Evolutionary conservation across 208 protist species (phyloP).

Genomic region (Wallacemonas sp.): DNA sequence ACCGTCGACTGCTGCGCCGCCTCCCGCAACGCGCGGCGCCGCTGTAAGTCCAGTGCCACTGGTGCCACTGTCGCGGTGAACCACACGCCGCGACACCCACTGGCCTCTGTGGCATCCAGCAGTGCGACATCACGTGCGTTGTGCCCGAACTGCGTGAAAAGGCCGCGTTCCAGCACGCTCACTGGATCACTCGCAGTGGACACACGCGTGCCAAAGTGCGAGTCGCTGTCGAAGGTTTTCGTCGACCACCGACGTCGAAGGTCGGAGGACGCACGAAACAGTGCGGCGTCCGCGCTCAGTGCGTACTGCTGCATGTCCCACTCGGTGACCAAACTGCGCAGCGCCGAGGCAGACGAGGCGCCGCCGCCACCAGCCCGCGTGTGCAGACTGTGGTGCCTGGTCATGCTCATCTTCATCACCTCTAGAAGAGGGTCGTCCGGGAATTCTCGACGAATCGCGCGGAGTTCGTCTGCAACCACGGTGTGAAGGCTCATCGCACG

Average conservation of each 20-base stretch:
- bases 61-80: conserved; percentile 65
- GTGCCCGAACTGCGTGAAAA: background rate
- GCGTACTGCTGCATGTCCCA: conserved; percentile 86
- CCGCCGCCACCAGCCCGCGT: background rate
- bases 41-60: conserved; percentile 30
- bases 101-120: conserved; percentile 17
- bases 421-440: conserved; percentile 52
- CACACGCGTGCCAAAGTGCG: background rate
- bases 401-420: conserved; percentile 43
- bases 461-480: conserved; percentile 38
- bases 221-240: too few species aligned
- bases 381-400: conserved; percentile 21
- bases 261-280: conserved; percentile 43
- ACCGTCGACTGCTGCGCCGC: conserved; percentile 2
- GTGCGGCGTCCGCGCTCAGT: conserved; percentile 53
- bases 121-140: background rate
- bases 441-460: conserved; percentile 40
- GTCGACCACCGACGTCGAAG: background rate
- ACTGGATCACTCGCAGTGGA: background rate
- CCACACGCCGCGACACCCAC: conserved; percentile 71
- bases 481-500: conserved; percentile 64
- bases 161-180: background rate
- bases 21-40: conserved; percentile 11
- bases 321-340: conserved; percentile 50
- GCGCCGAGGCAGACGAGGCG: background rate